Evolutionary conservation across 1,284 basidiomycete species (phyloP), one percentile per base, ranked within the genome.

Genomic region (Ustilago tritici): DNA sequence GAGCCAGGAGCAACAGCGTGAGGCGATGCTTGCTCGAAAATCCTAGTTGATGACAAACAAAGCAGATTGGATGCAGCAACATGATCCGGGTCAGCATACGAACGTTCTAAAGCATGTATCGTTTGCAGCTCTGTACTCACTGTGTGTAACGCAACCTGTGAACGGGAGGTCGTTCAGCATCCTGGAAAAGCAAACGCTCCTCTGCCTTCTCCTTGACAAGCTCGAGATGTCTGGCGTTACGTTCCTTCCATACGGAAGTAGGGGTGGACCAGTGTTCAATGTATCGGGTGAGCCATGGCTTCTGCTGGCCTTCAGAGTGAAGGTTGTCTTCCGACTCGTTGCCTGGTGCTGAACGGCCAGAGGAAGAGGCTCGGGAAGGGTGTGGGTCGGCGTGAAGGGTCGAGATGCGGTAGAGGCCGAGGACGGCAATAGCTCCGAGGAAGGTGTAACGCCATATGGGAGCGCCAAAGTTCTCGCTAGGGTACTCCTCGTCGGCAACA

Each of bases 201-300:
- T 83, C 82, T 23, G 82, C 82, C 56, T 65, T 71, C 17, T 79
- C 62, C 72, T 69, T 70, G 53, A 69, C 74, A 2, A 79, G 56
- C 19, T 82, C 81, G 14, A 81, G 65, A 65, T 81, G 79, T 17
- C 65, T 60, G 14, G 62, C 62, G 57, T 82, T 79, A 43, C 72
- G 62, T 65, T 81, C 72, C 71, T 83, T 82, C 69, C 70, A 78
- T 1, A 70, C 65, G 17, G 55, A 60, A 9, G 71, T 40, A 4
- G 79, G 70, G 7, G 82, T 78, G 40, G 73, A 61, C 70, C 76
- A 81, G 63, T 79, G 58, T 56, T 79, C 67, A 12, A 83, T 81
- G 70, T 83, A 83, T 17, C 79, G 65, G n/a, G 82, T 83, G 31
- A 83, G 68, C 68, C 80, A 82, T n/a, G 82, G 82, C 61, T 66